phyloP scores from a whole-genome alignment of 2,329 filamentous ascomycete genomes.

The Chaetothyriales sp. region DNA sequence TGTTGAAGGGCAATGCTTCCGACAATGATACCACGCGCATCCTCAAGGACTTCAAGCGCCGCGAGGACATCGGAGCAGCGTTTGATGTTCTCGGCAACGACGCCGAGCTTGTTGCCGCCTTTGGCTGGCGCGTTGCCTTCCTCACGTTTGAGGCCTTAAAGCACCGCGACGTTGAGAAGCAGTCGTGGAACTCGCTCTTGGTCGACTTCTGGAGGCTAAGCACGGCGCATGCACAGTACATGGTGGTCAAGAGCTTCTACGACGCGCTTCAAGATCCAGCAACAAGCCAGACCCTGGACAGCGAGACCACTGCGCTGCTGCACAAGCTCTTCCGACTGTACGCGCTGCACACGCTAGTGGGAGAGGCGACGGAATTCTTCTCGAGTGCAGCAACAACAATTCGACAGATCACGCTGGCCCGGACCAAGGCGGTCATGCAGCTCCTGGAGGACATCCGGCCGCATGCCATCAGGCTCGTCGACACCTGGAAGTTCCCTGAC shows the following conservation, averaged over 20 bases:
- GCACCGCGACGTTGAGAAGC: constrained; percentile 61
- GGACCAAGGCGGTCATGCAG: constrained; percentile 54
- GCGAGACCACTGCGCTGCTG: constrained; percentile 44
- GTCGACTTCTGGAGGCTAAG: constrained; percentile 66
- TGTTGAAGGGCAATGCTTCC: constrained; percentile 50
- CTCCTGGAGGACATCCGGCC: constrained; percentile 59
- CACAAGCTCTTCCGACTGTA: constrained; percentile 55
- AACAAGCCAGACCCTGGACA: constrained; percentile 42
- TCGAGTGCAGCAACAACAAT: constrained; percentile 54
- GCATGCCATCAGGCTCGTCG: constrained; percentile 57
- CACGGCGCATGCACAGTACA: constrained; percentile 63
- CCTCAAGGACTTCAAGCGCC: constrained; percentile 49
- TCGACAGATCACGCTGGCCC: constrained; percentile 56
- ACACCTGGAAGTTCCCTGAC: constrained; percentile 64
- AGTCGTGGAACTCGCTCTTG: constrained; percentile 62
- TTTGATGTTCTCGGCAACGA: constrained; percentile 62
- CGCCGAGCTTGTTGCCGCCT: constrained; percentile 57
- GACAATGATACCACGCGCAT: constrained; percentile 57
- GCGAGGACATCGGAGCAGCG: constrained; percentile 56
- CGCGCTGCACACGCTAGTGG: constrained; percentile 53
- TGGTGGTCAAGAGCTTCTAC: constrained; percentile 71
- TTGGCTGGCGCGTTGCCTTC: constrained; percentile 61
- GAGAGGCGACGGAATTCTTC: constrained; percentile 60
- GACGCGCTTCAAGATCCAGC: constrained; percentile 44
- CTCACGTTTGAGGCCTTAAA: constrained; percentile 63